phyloP scores from a whole-genome alignment of 2,329 filamentous ascomycete genomes.

The Truncatella angustata region DNA sequence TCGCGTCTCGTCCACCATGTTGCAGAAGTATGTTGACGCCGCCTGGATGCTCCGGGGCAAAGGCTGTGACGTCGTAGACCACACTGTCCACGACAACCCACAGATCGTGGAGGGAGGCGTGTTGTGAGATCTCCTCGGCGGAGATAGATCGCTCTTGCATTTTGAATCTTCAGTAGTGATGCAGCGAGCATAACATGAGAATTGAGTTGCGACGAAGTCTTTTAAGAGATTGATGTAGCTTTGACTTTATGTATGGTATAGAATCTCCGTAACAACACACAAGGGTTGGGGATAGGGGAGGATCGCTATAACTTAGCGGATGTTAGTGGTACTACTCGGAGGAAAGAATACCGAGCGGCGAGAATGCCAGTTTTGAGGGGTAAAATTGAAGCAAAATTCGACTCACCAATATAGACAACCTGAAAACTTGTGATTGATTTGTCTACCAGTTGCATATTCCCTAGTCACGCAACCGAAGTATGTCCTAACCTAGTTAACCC shows the following conservation, averaged over 20 bases:
- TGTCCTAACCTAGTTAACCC: not conserved
- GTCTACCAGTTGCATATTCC: not conserved
- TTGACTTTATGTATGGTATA: too few relatives aligned
- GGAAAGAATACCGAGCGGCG: not conserved
- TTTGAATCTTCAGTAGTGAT: too few relatives aligned
- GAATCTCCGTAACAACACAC: not conserved
- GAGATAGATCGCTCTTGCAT: constrained; percentile 4
- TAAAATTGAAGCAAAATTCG: not conserved
- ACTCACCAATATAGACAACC: too few relatives aligned
- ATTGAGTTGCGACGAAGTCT: too few relatives aligned
- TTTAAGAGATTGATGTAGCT: too few relatives aligned
- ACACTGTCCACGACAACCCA: constrained; percentile 14
- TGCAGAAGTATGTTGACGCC: constrained; percentile 37
- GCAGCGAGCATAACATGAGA: too few relatives aligned
- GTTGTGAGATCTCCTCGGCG: constrained; percentile 9
- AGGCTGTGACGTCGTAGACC: constrained; percentile 14
- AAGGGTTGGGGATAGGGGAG: not conserved
- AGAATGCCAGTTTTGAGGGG: constrained; percentile 8
- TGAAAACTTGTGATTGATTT: not conserved
- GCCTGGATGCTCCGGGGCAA: constrained; percentile 14
- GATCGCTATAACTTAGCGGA: not conserved
- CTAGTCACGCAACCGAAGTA: not conserved
- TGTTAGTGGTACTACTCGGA: constrained; percentile 4
- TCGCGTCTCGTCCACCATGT: constrained; percentile 54
- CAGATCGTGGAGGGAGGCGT: constrained; percentile 11